Base-by-base conservation (phyloP, 495 filamentous ascomycete genomes). In the Cryomyces minteri region DNA sequence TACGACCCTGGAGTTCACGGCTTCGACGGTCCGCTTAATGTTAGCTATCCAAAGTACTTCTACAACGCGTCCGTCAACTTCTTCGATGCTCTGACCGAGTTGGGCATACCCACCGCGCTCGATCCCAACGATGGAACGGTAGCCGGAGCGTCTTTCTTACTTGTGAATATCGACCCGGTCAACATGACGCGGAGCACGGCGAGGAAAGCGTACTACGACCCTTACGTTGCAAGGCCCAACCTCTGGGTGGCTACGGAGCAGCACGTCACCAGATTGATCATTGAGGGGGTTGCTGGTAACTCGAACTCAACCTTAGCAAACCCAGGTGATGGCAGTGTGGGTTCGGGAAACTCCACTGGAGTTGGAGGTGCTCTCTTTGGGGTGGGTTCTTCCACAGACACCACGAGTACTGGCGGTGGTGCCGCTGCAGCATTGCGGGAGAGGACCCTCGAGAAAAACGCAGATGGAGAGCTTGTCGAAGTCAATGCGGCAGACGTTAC, bases 21-120 rank as follows among this genome's bases (percentile, higher is more conserved):
- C 5, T 54, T 46, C 9, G 33, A 48, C 5, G 67, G 67, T 1
- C 67, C 63, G 1, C 62, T 78, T 14, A 58, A 73, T 45, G 65
- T 67, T 5, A 62, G 66, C 4, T 77, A 73, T 55, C 70, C 74
- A 7, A 63, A 53, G 4, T 54, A 41, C 34, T 47, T 44, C 34
- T 57, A 50, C 42, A 49, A 45, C 25, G 32, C 25, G 9, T 49
- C 48, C 11, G 38, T 40, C 8, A 6, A 43, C n/a, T 39, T 57
- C 4, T 57, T 55, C 43, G 37, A 40, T 14, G 54, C 46, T 8
- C 40, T 57, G 2, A 52, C 51, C 40, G 49, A 49, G 32, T 32
- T 55, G 25, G 54, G 54, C 11, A 45, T 57, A 0, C 54, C 54
- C 9, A 57, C 48, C 0, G 54, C 54, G 9, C 48, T 46, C 34